A percentile compares a stretch with the other conserved stretches of the same genome.
Evolutionary conservation across 768 basidiomycete genomes (phyloP).

Genomic region (Tricholoma bakamatsutake): DNA sequence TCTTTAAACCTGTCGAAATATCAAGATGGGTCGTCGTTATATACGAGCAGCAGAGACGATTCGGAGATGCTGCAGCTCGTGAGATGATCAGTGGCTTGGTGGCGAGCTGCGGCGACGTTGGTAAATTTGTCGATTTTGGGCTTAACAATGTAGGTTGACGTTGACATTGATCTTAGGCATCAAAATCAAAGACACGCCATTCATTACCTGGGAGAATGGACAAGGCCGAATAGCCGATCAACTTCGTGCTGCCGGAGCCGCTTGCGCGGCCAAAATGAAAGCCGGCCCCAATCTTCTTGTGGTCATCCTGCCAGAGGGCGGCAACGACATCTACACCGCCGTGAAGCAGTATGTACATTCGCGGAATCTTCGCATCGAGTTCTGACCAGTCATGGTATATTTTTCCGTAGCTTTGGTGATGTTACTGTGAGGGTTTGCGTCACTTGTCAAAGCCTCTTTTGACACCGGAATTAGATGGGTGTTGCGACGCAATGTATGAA

Average conservation of each 20-base stretch:
- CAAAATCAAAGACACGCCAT: constrained; percentile 35
- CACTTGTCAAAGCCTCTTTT: background rate
- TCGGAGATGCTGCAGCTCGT: constrained; percentile 38
- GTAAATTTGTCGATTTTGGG: constrained; percentile 26
- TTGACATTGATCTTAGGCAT: constrained; percentile 46
- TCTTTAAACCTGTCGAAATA: constrained; percentile 52
- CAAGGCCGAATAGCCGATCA: constrained; percentile 51
- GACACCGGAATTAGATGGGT: constrained; percentile 42
- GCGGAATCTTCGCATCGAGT: background rate
- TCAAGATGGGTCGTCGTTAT: constrained; percentile 58
- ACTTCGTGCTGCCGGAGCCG: constrained; percentile 43
- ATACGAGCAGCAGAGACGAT: constrained; percentile 58
- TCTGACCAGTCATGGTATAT: background rate
- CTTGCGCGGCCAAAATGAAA: constrained; percentile 32
- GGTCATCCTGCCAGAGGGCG: constrained; percentile 65
- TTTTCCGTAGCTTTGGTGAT: constrained; percentile 61
- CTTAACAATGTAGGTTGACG: background rate
- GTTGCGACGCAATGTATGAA: constrained; percentile 80
- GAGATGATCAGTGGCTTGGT: constrained; percentile 54
- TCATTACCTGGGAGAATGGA: constrained; percentile 51
- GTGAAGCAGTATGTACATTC: constrained; percentile 63
- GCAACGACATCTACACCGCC: constrained; percentile 69
- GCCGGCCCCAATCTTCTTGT: constrained; percentile 55
- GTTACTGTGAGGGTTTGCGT: constrained; percentile 34
- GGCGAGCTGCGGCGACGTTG: constrained; percentile 46